phyloP scores from a whole-genome alignment of 208 protist species.

The Giardia muris region DNA sequence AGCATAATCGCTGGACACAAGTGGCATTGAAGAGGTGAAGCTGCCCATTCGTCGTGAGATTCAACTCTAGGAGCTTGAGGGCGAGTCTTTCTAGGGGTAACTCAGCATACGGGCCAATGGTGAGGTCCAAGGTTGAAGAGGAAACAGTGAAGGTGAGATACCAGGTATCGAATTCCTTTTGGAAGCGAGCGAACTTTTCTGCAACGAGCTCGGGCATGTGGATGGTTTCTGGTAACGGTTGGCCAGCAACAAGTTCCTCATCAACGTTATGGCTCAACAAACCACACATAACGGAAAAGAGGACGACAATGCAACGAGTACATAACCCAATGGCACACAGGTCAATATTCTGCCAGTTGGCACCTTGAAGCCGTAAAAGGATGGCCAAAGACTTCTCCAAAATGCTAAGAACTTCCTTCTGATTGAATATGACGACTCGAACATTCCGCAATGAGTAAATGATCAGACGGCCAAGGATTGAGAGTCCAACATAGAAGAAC shows the following conservation, averaged over 20 bases:
- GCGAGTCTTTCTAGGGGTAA: too few species aligned
- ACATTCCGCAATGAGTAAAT: background rate
- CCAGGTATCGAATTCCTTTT: too few species aligned
- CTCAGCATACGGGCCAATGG: too few species aligned
- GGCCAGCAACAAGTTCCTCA: too few species aligned
- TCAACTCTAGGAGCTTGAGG: background rate
- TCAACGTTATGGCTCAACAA: background rate
- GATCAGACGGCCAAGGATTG: background rate
- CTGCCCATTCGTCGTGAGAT: background rate
- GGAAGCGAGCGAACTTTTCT: too few species aligned
- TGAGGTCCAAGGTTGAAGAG: too few species aligned
- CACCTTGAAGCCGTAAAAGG: background rate
- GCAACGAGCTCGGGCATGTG: too few species aligned
- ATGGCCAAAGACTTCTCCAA: background rate
- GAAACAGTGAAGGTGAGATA: too few species aligned
- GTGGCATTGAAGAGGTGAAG: background rate
- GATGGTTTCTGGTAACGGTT: too few species aligned
- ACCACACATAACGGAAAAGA: background rate
- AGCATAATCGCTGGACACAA: background rate
- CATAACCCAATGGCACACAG: background rate
- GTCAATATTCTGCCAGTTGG: background rate
- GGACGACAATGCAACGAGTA: background rate
- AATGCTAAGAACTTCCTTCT: background rate
- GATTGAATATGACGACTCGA: background rate
- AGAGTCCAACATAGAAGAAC: background rate